These are phyloP conservation scores for Lavandula angustifolia DNA, from an alignment of 257 asterid genomes.

Conservation along the genomic window DNA sequence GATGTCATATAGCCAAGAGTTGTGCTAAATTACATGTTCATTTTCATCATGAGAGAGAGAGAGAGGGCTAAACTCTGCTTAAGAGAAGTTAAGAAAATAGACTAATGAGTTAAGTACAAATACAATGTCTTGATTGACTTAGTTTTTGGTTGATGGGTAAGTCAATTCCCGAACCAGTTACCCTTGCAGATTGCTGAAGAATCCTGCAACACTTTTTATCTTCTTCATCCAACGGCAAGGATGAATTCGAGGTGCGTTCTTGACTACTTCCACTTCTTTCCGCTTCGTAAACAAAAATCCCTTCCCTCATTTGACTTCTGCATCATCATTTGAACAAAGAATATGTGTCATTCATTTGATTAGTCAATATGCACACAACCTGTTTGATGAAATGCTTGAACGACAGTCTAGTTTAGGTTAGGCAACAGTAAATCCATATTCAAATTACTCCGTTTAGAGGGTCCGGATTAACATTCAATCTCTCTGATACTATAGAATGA, in stretches of 20 bases:
- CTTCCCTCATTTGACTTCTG: neutral
- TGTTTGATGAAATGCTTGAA: constrained; percentile 6
- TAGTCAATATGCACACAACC: neutral
- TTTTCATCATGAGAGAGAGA: neutral
- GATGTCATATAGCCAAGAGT: neutral
- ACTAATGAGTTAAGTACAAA: constrained; percentile 15
- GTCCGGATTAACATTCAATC: too few species aligned
- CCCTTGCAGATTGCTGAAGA: constrained; percentile 52
- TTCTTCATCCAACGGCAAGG: constrained; percentile 44
- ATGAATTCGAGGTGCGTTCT: constrained; percentile 47
- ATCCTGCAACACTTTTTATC: neutral
- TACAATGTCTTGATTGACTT: constrained; percentile 29
- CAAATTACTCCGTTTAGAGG: too few species aligned
- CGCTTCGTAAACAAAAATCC: constrained; percentile 31
- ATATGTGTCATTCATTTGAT: too few species aligned
- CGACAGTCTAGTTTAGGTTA: neutral
- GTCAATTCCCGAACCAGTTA: constrained; percentile 82
- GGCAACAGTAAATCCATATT: too few species aligned
- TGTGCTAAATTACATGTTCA: neutral
- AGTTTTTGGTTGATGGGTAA: constrained; percentile 25
- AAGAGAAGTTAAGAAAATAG: neutral
- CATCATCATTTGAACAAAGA: neutral
- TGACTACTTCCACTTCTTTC: constrained; percentile 47
- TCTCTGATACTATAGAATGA: too few species aligned
- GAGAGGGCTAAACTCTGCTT: neutral